Evolutionary conservation across 441 rosid genomes (phyloP), one percentile per base, ranked within the genome.

Genomic region (Populus tomentosa): DNA sequence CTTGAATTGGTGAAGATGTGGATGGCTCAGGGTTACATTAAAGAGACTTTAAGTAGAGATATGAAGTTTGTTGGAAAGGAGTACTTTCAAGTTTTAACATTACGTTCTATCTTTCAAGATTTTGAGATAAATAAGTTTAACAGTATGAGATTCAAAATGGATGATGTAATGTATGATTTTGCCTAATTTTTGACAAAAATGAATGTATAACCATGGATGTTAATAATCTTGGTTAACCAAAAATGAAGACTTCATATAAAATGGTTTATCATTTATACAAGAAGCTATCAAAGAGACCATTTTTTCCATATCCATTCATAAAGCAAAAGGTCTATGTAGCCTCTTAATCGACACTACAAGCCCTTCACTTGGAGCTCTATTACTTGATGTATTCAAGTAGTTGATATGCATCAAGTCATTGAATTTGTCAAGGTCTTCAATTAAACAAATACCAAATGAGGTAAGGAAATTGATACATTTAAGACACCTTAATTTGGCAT

Each of bases 401-500:
- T 14, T 76, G 40, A 69, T n/a, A 26, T 36, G 32, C 30, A 24
- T 77, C 6, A 59, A 72, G 14, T n/a, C 36, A 4, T 35, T 68
- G 26, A 20, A 35, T n/a, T 5, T 68, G 1, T 5, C n/a, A 16
- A 0, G 0, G 3, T 28, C 24, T 10, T 21, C 26, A 8, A n/a
- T 62, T 0, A 0, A 10, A 20, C 42, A 61, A 28, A 42, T 83
- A 13, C 79, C 72, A 3, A 6, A 14, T 4, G 32, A 16, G 21
- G 59, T 70, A 26, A 59, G 35, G 20, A 66, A 32, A 11, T 26
- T 83, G 50, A 28, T 42, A 11, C 79, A 40, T 13, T 53, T 80
- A 11, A 77, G 81, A 62, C n/a, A n/a, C 16, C 75, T 83, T 2
- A 16, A 80, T 50, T 38, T 53, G 69, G 20, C 64, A 62, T 0